phyloP scores from a whole-genome alignment of 2,329 filamentous ascomycete species.

The Xylaria sp. region DNA sequence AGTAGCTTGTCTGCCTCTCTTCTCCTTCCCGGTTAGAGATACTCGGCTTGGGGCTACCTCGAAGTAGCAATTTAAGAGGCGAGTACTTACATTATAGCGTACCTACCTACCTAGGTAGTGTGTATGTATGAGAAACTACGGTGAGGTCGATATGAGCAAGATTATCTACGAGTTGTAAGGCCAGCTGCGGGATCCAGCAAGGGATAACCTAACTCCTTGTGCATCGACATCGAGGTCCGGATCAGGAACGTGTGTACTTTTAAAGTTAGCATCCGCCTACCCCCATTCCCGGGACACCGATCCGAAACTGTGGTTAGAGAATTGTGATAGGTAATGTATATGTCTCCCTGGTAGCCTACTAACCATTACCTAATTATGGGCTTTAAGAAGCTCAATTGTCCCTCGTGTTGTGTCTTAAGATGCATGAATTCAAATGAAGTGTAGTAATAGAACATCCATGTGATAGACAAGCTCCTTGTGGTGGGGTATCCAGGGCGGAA shows the following conservation, averaged over 20 bases:
- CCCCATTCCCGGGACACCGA: not conserved
- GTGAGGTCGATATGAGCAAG: slow-evolving; percentile 36
- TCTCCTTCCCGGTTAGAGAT: not conserved
- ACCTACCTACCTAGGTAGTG: not conserved
- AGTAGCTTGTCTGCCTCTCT: not conserved
- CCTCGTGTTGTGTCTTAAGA: not conserved
- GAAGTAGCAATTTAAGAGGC: not conserved
- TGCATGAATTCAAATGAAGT: too few relatives aligned
- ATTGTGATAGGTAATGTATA: not conserved
- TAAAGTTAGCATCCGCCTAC: slow-evolving; percentile 2
- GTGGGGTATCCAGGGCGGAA: not conserved
- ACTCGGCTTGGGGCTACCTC: not conserved
- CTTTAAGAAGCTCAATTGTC: not conserved
- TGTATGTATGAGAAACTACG: not conserved
- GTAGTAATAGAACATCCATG: not conserved
- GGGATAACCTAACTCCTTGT: slow-evolving; percentile 15
- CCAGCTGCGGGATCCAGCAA: slow-evolving; percentile 20
- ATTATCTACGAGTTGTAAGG: slow-evolving; percentile 15
- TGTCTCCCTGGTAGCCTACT: not conserved
- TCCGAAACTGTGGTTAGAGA: not conserved
- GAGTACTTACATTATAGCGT: not conserved
- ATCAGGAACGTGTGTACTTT: not conserved
- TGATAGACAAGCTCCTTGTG: slow-evolving; percentile 7
- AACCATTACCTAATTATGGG: not conserved
- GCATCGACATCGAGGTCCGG: not conserved